Conservation (phyloP, 1,284 basidiomycete genomes). For the Tylopilus sp. region DNA sequence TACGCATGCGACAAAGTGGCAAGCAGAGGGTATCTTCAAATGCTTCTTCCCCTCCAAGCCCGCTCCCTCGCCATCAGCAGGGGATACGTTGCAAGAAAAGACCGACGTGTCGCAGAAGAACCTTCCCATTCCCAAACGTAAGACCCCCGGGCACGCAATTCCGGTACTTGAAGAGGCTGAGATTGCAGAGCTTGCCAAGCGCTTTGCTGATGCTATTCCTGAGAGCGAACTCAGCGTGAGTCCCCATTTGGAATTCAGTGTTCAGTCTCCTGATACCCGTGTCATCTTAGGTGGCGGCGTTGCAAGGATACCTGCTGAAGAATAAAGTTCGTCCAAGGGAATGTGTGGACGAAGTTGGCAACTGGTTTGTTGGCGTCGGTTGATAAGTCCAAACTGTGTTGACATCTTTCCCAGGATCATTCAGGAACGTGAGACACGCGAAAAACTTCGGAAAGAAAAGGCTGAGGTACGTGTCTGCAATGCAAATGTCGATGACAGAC, state of each 20-base stretch:
- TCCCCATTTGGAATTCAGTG: slow-evolving; percentile 14
- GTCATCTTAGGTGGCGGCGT: slow-evolving; percentile 61
- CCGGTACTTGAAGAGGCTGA: slow-evolving; percentile 69
- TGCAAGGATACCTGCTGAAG: slow-evolving; percentile 80
- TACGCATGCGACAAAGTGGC: slow-evolving; percentile 80
- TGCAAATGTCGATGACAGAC: not conserved
- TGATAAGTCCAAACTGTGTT: slow-evolving; percentile 2
- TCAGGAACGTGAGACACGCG: slow-evolving; percentile 73
- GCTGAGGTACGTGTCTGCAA: slow-evolving; percentile 52
- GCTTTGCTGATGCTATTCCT: slow-evolving; percentile 71
- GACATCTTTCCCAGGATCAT: slow-evolving; percentile 44
- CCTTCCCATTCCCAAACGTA: slow-evolving; percentile 63
- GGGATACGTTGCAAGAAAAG: slow-evolving; percentile 25
- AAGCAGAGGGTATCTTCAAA: slow-evolving; percentile 85
- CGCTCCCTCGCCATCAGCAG: slow-evolving; percentile 18
- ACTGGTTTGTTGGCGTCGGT: slow-evolving; percentile 43
- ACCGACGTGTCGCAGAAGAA: slow-evolving; percentile 58
- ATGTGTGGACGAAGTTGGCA: slow-evolving; percentile 70
- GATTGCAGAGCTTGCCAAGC: slow-evolving; percentile 67
- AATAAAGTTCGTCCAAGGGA: slow-evolving; percentile 80
- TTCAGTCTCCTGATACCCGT: slow-evolving; percentile 3
- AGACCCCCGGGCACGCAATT: slow-evolving; percentile 50
- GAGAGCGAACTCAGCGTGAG: slow-evolving; percentile 77
- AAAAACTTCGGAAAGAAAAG: slow-evolving; percentile 79
- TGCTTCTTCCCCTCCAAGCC: slow-evolving; percentile 79